Evolutionary conservation across 805 yeast species (phyloP).

Genomic region (Metschnikowia orientalis): DNA sequence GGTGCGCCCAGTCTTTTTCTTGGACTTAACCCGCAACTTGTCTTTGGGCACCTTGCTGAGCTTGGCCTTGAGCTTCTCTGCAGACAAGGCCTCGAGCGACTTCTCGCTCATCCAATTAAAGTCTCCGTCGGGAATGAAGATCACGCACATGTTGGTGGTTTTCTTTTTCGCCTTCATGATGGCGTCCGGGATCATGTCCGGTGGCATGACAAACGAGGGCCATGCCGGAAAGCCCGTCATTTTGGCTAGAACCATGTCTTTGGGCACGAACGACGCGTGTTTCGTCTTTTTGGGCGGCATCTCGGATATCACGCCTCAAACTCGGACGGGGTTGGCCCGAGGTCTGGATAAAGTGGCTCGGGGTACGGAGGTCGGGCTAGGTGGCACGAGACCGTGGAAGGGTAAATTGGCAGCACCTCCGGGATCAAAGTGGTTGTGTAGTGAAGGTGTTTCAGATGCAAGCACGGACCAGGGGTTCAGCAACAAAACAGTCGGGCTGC

Average conservation of each 20-base stretch:
- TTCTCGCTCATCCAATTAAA: constrained; percentile 42
- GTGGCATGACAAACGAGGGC: constrained; percentile 48
- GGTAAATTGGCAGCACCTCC: too few species aligned
- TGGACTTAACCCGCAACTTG: constrained; percentile 18
- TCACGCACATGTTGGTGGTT: constrained; percentile 36
- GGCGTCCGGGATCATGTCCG: constrained; percentile 31
- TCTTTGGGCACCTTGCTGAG: constrained; percentile 28
- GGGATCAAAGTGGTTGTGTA: too few species aligned
- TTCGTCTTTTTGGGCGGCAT: constrained; percentile 34
- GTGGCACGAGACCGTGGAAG: not conserved
- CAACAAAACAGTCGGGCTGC: too few species aligned
- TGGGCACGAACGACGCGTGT: constrained; percentile 23
- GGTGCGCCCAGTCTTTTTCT: constrained; percentile 25
- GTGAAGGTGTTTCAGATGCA: too few species aligned
- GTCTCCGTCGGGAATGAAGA: constrained; percentile 45
- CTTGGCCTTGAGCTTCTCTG: constrained; percentile 26
- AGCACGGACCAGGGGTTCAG: too few species aligned
- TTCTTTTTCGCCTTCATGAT: constrained; percentile 35
- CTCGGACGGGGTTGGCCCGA: not conserved
- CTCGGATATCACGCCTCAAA: too few species aligned
- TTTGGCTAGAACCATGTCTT: constrained; percentile 42
- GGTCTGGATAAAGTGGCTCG: not conserved
- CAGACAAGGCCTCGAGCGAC: constrained; percentile 29
- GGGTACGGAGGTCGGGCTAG: not conserved
- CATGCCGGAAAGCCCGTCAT: constrained; percentile 45